Conservation (phyloP, 345 rosid species). For the Jatropha curcas region DNA sequence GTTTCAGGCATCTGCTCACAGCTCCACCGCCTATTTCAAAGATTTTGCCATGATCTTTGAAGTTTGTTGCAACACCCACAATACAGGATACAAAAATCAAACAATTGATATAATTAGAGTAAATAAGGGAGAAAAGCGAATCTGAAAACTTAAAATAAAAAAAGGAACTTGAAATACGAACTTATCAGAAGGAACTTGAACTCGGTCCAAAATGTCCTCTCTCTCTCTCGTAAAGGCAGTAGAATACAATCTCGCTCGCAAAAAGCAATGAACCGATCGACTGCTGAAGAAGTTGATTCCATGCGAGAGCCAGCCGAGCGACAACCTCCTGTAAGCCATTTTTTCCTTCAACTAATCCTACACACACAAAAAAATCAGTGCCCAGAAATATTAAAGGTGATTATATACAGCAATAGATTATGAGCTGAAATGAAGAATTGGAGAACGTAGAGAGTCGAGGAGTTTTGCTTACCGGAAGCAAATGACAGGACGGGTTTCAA, state of each 20-base stretch:
- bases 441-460: not conserved
- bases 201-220: conserved; percentile 91
- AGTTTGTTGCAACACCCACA: conserved; percentile 93
- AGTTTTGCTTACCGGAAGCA: not conserved
- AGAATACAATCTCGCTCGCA: conserved; percentile 56
- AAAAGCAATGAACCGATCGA: conserved; percentile 42
- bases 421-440: not conserved
- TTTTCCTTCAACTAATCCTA: not conserved
- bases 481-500: not conserved
- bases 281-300: conserved; percentile 38
- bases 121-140: not conserved
- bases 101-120: not conserved
- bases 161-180: too few relatives aligned
- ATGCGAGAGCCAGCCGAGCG: conserved; percentile 61
- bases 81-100: not conserved
- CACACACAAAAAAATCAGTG: not conserved
- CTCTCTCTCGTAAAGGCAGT: conserved; percentile 82
- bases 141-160: not conserved
- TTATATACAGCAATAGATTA: too few relatives aligned
- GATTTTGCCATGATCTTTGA: conserved; percentile 89
- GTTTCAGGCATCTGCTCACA: conserved; percentile 95
- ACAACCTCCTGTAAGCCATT: conserved; percentile 57
- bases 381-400: not conserved
- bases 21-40: conserved; percentile 94
- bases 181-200: conserved; percentile 85